phyloP scores from a whole-genome alignment of 2,329 filamentous ascomycete genomes.

The Fusarium protoensiforme region DNA sequence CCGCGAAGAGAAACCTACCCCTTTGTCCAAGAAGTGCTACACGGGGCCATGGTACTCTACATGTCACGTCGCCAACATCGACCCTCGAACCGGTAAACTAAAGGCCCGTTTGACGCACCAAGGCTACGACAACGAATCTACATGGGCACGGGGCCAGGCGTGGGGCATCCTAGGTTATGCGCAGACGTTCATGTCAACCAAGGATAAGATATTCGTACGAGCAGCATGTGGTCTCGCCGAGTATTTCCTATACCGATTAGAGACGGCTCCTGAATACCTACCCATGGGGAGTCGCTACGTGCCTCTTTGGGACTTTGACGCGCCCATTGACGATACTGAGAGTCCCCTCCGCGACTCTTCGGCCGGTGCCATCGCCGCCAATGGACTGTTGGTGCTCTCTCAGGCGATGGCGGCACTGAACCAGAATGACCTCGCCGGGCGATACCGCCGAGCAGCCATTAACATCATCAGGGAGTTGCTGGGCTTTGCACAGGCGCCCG shows the following conservation, averaged over 20 bases:
- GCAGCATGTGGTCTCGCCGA: constrained; percentile 57
- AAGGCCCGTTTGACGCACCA: constrained; percentile 53
- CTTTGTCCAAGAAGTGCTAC: constrained; percentile 21
- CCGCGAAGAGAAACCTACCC: constrained; percentile 39
- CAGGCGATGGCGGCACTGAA: constrained; percentile 44
- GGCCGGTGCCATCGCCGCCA: constrained; percentile 54
- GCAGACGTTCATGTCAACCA: constrained; percentile 61
- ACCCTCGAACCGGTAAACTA: constrained; percentile 4
- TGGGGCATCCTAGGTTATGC: constrained; percentile 62
- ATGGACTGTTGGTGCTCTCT: constrained; percentile 54
- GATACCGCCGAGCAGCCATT: constrained; percentile 44
- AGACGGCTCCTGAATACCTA: constrained; percentile 29
- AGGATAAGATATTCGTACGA: constrained; percentile 52
- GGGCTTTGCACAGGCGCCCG: constrained; percentile 41
- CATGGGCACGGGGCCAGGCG: constrained; percentile 61
- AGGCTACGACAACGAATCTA: constrained; percentile 56
- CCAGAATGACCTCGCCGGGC: constrained; percentile 17
- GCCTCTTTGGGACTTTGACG: constrained; percentile 53
- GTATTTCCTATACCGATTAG: constrained; percentile 58
- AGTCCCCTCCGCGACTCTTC: constrained; percentile 46
- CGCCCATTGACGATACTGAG: constrained; percentile 49
- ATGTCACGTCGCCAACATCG: constrained; percentile 58
- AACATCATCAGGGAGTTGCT: constrained; percentile 46
- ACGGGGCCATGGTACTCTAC: constrained; percentile 18
- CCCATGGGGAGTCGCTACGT: constrained; percentile 30